Evolutionary conservation across 192 early-diverging fungal species (phyloP), one percentile per base, ranked within the genome.

Genomic region (Dissophora ornata): DNA sequence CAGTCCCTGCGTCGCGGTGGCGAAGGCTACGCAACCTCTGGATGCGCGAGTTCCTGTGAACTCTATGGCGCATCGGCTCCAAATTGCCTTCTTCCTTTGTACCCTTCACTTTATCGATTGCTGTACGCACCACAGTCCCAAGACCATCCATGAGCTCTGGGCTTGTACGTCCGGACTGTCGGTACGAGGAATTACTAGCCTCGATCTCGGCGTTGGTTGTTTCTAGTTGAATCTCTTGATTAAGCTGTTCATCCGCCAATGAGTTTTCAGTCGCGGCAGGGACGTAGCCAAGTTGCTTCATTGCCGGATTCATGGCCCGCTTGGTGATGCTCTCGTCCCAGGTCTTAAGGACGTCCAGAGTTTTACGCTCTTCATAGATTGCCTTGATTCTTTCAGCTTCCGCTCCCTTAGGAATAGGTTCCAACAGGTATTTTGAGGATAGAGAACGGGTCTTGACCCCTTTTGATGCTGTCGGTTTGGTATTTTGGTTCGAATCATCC

Each of bases 271-370:
- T 77, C 11, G 63, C 51, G 4, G 73, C 64, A 19, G 73, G 73
- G 22, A 77, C 59, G 21, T 77, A 77, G 2, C 73, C 73, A 16
- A 62, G 73, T 26, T 77, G 62, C 46, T 29, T 48, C 45, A 38
- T 28, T 8, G 64, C 41, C 4, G 57, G 73, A 29, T 56, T 67
- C 73, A 77, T 77, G 21, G 53, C 63, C 1, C 44, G 30, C 45
- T 67, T 77, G 16, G 64, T 67, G 34, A 77, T 77, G 57, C 73
- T 77, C 4, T 77, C 73, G 25, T 77, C 73, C 64, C 73, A 77
- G 45, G 63, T 67, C 26, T 21, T 55, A 4, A 19, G 50, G 30
- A 26, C 45, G 62, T 77, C 71, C 16, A 53, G 6, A 8, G 30
- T 41, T 29, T 41, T 52, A 34, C 71, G 71, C 25, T 42, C 16